phyloP scores from a whole-genome alignment of 2,329 filamentous ascomycete genomes.

The Colletotrichum theobromicola region DNA sequence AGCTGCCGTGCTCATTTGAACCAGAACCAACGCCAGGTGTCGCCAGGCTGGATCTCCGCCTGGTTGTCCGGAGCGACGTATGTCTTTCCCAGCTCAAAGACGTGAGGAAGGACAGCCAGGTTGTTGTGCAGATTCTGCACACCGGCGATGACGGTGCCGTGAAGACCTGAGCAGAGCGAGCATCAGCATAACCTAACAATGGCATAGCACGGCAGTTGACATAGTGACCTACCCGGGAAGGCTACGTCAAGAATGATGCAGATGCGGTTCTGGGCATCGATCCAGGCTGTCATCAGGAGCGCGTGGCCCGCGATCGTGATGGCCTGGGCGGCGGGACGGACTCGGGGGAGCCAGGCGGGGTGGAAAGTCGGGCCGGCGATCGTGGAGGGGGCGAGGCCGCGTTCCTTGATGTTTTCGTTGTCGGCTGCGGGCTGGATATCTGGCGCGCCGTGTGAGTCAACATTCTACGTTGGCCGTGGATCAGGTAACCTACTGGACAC shows the following conservation, averaged over 20 bases:
- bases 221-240: not conserved
- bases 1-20: not conserved
- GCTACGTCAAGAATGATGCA: not conserved
- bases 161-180: not conserved
- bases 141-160: not conserved
- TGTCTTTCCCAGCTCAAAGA: not conserved
- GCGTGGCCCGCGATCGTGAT: not conserved
- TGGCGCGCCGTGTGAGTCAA: accelerated
- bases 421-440: not conserved
- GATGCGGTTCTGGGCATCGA: not conserved
- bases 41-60: not conserved
- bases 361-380: not conserved
- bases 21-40: not conserved
- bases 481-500: accelerated
- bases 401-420: not conserved
- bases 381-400: not conserved
- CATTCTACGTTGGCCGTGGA: accelerated
- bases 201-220: accelerated
- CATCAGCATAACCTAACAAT: not conserved
- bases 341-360: not conserved
- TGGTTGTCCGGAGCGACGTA: not conserved
- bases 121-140: not conserved
- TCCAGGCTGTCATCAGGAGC: not conserved
- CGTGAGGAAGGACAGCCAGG: not conserved
- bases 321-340: not conserved